These are phyloP conservation scores for Penicillium hordei DNA, from an alignment of 2,329 filamentous ascomycete genomes.

Conservation along the genomic window DNA sequence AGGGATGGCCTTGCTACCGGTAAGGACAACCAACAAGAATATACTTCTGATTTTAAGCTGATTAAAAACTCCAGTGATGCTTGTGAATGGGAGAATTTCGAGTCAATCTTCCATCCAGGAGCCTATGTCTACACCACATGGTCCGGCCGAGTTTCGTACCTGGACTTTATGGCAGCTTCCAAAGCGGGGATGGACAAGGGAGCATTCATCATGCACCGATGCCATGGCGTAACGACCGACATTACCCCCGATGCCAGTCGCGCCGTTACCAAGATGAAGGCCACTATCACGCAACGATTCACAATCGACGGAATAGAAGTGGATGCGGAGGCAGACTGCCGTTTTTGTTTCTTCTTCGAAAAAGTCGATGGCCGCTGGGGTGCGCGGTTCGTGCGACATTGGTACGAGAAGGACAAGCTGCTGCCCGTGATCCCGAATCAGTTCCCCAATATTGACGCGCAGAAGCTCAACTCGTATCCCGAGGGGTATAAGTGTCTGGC, in stretches of 20 bases:
- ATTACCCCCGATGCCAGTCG: conserved; percentile 42
- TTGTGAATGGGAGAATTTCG: conserved; percentile 55
- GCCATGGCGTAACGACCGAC: conserved; percentile 47
- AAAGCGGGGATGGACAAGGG: conserved; percentile 53
- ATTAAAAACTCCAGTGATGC: conserved; percentile 37
- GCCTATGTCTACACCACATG: conserved; percentile 54
- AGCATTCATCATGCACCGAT: conserved; percentile 59
- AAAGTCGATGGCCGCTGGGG: conserved; percentile 45
- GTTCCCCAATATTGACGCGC: conserved; percentile 44
- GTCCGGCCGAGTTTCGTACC: conserved; percentile 46
- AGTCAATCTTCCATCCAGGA: conserved; percentile 51
- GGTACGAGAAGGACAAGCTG: conserved; percentile 57
- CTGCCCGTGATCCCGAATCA: conserved; percentile 47
- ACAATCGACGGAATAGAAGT: conserved; percentile 43
- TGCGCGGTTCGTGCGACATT: conserved; percentile 49
- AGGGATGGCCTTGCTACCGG: conserved; percentile 53
- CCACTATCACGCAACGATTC: conserved; percentile 53
- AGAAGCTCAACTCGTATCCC: conserved; percentile 43
- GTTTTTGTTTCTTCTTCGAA: conserved; percentile 50
- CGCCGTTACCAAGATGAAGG: conserved; percentile 53
- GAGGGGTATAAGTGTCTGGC: conserved; percentile 49
- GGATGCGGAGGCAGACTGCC: conserved; percentile 51
- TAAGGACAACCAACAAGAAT: conserved; percentile 12
- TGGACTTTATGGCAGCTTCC: conserved; percentile 52
- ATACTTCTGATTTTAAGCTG: not conserved